phyloP scores from a whole-genome alignment of 495 filamentous ascomycete genomes.

The Penicillium angulare region DNA sequence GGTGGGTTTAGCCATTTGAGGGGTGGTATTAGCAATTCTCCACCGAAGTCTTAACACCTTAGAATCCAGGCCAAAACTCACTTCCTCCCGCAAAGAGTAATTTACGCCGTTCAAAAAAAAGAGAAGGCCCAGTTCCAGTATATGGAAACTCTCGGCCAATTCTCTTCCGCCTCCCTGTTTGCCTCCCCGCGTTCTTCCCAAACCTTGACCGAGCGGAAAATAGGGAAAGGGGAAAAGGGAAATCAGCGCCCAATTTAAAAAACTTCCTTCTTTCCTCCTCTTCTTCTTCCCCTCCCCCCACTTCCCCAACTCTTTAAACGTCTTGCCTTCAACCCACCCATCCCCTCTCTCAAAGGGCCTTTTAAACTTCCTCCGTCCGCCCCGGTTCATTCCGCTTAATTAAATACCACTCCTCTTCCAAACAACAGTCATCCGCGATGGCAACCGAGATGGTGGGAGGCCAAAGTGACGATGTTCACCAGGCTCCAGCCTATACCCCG shows the following conservation, averaged over 20 bases:
- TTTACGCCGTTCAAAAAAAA: no score
- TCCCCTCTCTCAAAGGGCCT: slow-evolving; percentile 1
- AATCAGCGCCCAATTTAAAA: neutral
- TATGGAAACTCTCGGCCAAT: no score
- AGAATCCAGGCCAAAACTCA: no score
- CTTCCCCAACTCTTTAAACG: slow-evolving; percentile 8
- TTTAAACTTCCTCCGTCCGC: no score
- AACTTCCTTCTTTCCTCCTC: neutral
- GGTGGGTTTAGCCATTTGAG: no score
- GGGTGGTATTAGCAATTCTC: no score
- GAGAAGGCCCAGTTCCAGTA: no score
- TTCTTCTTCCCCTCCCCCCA: slow-evolving; percentile 4
- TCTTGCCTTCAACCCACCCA: slow-evolving; percentile 1
- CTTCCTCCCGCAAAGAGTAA: no score
- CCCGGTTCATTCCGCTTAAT: no score
- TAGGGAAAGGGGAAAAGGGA: neutral
- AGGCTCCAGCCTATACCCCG: slow-evolving; percentile 19
- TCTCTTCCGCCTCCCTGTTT: slow-evolving; percentile 19
- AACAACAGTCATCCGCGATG: slow-evolving; percentile 24
- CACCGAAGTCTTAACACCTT: no score
- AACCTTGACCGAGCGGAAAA: neutral
- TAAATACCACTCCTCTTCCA: no score
- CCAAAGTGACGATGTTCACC: slow-evolving; percentile 33
- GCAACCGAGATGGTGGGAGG: slow-evolving; percentile 26
- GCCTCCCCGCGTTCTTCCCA: slow-evolving; percentile 1